Conservation (phyloP, 805 yeast genomes). For the Starmerella kuoi region DNA sequence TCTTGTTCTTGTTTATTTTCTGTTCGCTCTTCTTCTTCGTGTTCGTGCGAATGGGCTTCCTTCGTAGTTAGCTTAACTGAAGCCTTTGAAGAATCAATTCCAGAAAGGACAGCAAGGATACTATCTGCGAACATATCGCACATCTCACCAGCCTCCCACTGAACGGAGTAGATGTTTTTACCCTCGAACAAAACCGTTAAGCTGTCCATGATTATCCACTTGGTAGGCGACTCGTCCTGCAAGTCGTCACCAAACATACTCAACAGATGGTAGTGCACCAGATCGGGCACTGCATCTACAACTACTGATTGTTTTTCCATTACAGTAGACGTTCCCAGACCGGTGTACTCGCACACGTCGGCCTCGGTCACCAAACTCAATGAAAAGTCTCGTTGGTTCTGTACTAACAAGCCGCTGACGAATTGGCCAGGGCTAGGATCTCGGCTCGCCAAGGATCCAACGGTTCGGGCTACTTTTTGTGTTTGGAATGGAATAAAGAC, state of each 20-base stretch:
- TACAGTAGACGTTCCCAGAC: slow-evolving; percentile 70
- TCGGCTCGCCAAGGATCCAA: slow-evolving; percentile 40
- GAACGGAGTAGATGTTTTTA: slow-evolving; percentile 49
- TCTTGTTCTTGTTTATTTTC: slow-evolving; percentile 26
- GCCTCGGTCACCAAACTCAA: slow-evolving; percentile 68
- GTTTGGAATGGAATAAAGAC: slow-evolving; percentile 69
- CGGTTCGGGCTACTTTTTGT: slow-evolving; percentile 65
- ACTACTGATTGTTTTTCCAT: slow-evolving; percentile 68
- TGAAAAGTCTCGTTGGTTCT: slow-evolving; percentile 64
- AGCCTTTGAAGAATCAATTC: slow-evolving; percentile 90
- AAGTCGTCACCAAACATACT: slow-evolving; percentile 88
- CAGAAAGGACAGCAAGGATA: slow-evolving; percentile 74
- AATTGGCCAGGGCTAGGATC: slow-evolving; percentile 31
- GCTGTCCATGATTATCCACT: slow-evolving; percentile 49
- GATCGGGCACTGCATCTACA: slow-evolving; percentile 67
- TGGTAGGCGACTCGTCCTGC: slow-evolving; percentile 25
- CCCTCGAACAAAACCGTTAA: slow-evolving; percentile 39
- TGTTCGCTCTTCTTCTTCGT: slow-evolving; percentile 21
- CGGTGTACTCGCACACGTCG: slow-evolving; percentile 81
- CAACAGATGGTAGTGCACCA: slow-evolving; percentile 77
- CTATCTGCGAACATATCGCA: slow-evolving; percentile 93
- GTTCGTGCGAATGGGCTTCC: slow-evolving; percentile 21
- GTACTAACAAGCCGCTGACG: slow-evolving; percentile 76
- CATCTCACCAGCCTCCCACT: slow-evolving; percentile 82
- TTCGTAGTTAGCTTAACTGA: slow-evolving; percentile 77